Evolutionary conservation across 306 rosid genomes (phyloP), one percentile per base, ranked within the genome.

Genomic region (Carpinus fangiana): DNA sequence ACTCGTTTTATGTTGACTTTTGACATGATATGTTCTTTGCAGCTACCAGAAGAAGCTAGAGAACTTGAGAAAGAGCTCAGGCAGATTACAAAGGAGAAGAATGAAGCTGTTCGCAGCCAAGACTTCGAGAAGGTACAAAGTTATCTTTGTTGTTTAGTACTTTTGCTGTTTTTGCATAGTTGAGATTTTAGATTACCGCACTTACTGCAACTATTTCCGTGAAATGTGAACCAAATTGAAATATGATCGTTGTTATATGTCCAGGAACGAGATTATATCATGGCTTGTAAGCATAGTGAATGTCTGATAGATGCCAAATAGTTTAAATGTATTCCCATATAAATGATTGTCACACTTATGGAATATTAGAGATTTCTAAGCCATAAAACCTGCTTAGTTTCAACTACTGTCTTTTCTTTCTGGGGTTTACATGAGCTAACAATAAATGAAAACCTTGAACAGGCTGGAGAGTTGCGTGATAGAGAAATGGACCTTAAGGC

Each of bases 401-500:
- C 31, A 23, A 12, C 8, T 11, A 60, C 43, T 76, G 60, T 23
- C 21, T 13, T 69, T 50, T 23, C 38, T 53, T 41, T 77, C 51
- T 9, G 51, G 2, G 52, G 52, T 48, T 82, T 79, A 54, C 53
- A 13, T 0, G 53, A 45, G 78, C 57, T 81, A 70, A 79, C 47
- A 41, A 23, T 70, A 7, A 57, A 48, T 70, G 62, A 62, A 41
- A 61, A 80, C 82, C 74, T 56, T 81, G 65, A 76, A 70, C 84
- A 94, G 98, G 98, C 98, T 80, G 97, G 97, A 48, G 98, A 92
- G 78, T 84, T 94, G 43, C 90, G 98, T 26, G 98, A 94, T 79
- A 89, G 80, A 87, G 98, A 94, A 88, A 94, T 92, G 96, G 98
- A 94, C 81, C 89, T 92, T 0, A 92, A 90, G 90, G 80, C 94